These are phyloP conservation scores for Clarireedia sp. DNA, from an alignment of 2,329 filamentous ascomycete species.

Conservation along the genomic window DNA sequence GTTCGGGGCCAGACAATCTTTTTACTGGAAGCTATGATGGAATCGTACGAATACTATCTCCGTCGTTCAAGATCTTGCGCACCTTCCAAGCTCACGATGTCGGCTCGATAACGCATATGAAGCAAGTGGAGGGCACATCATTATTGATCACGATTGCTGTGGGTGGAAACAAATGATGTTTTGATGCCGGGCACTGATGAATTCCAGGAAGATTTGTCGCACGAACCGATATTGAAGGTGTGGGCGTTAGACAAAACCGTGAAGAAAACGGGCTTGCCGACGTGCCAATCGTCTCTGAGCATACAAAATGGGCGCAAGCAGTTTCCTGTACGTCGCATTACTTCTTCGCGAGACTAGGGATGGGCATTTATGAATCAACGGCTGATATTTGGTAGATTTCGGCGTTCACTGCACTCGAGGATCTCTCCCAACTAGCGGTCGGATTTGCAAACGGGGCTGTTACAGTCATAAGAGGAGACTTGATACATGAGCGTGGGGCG, in stretches of 20 bases:
- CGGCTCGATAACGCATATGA: slow-evolving; percentile 81
- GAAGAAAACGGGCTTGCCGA: slow-evolving; percentile 86
- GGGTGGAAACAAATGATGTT: slow-evolving; percentile 19
- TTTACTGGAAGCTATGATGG: slow-evolving; percentile 85
- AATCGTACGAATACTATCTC: slow-evolving; percentile 77
- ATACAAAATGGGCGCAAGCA: slow-evolving; percentile 87
- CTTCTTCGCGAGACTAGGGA: neutral
- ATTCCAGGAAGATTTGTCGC: slow-evolving; percentile 71
- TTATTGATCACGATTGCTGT: slow-evolving; percentile 74
- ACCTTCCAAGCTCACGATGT: slow-evolving; percentile 80
- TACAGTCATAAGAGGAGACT: slow-evolving; percentile 83
- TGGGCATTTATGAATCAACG: neutral
- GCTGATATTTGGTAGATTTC: slow-evolving; percentile 51
- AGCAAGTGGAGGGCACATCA: slow-evolving; percentile 80
- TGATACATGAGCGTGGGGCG: slow-evolving; percentile 90
- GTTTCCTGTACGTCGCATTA: slow-evolving; percentile 61
- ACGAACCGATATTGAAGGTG: slow-evolving; percentile 87
- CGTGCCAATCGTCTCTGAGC: slow-evolving; percentile 75
- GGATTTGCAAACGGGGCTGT: slow-evolving; percentile 95
- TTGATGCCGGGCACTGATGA: slow-evolving; percentile 21
- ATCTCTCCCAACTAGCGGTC: slow-evolving; percentile 86
- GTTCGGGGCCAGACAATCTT: slow-evolving; percentile 79
- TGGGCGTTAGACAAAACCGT: slow-evolving; percentile 92
- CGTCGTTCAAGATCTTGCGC: slow-evolving; percentile 77
- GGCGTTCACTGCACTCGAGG: slow-evolving; percentile 78